Evolutionary conservation across 441 rosid species (phyloP).

Genomic region (Dalechampia spathulata): DNA sequence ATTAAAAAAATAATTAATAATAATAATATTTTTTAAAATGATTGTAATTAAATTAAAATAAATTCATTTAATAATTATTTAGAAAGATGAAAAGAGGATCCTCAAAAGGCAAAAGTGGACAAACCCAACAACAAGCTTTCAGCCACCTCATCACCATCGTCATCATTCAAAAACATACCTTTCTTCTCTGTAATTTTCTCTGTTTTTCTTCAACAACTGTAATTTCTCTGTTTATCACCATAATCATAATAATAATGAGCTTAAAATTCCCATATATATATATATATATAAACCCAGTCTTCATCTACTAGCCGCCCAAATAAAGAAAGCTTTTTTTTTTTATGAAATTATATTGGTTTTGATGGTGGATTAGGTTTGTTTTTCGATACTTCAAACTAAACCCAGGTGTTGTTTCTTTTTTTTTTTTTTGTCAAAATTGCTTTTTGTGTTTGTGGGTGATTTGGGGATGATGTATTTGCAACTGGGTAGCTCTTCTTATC

Average conservation of each 20-base stretch:
- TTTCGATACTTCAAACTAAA: slow-evolving; percentile 2
- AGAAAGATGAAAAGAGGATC: background rate
- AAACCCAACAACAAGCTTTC: background rate
- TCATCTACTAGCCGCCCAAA: slow-evolving; percentile 24
- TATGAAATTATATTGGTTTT: background rate
- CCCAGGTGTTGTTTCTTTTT: slow-evolving; percentile 13
- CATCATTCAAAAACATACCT: background rate
- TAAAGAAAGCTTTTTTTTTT: background rate
- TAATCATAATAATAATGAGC: too few relatives aligned
- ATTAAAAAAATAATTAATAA: too few relatives aligned
- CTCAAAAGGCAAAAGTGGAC: background rate
- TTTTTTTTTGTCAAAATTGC: background rate
- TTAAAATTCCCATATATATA: background rate
- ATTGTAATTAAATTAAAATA: too few relatives aligned
- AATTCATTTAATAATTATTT: too few relatives aligned
- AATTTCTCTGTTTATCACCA: too few relatives aligned
- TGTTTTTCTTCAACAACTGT: too few relatives aligned
- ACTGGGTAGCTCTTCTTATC: slow-evolving; percentile 62
- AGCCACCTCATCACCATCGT: background rate
- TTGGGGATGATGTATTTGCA: slow-evolving; percentile 70
- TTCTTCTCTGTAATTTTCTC: slow-evolving; percentile 2
- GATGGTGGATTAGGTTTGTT: slow-evolving; percentile 21
- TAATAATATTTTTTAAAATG: too few relatives aligned
- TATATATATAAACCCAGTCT: background rate
- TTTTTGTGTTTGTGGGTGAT: slow-evolving; percentile 7